These are phyloP conservation scores for Fusarium newnesense DNA, from an alignment of 2,329 filamentous ascomycete genomes.

Conservation along the genomic window DNA sequence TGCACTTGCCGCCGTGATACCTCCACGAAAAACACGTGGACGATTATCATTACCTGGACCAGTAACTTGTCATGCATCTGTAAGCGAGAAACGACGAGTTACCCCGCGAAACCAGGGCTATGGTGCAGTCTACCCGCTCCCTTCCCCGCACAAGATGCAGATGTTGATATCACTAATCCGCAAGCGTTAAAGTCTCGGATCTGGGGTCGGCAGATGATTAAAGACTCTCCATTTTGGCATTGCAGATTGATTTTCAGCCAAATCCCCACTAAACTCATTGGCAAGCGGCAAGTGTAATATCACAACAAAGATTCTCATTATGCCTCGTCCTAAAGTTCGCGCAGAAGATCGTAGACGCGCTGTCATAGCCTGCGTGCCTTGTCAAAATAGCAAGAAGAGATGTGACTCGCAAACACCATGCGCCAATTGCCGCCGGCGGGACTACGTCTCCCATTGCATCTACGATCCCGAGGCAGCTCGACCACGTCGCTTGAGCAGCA, in stretches of 20 bases:
- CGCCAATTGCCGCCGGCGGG: neutral
- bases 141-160: neutral
- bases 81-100: neutral
- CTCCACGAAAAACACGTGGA: neutral
- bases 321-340: neutral
- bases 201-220: neutral
- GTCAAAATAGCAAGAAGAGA: slow-evolving; percentile 1
- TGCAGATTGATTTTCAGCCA: neutral
- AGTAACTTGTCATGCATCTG: neutral
- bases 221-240: neutral
- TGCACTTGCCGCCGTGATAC: neutral
- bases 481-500: neutral
- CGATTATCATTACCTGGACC: neutral
- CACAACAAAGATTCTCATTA: neutral
- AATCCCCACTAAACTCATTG: neutral
- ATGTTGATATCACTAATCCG: neutral
- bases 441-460: neutral
- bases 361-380: neutral
- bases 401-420: neutral
- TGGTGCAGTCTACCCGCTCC: neutral
- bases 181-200: neutral
- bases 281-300: neutral
- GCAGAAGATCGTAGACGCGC: neutral
- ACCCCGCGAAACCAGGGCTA: neutral
- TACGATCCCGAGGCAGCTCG: neutral